Evolutionary conservation across 495 filamentous ascomycete species (phyloP), one percentile per base, ranked within the genome.

Genomic region (Trichoderma asperelloides): DNA sequence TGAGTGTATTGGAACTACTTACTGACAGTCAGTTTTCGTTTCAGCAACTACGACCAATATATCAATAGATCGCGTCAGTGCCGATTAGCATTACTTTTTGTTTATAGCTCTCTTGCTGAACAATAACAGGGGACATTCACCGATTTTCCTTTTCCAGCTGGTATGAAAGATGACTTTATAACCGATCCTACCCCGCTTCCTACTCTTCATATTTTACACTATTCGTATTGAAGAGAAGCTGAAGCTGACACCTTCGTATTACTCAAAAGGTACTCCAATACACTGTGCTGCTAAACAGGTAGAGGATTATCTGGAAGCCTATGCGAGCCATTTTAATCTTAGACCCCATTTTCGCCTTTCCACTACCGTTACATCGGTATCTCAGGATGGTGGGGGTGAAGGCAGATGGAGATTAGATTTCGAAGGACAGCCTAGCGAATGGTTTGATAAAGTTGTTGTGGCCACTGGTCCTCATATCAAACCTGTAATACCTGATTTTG

Each of bases 71-170:
- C n/a, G 47, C 16, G 65, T 66, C 16, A 62, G 65, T 62, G n/a
- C 11, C 13, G 13, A 21, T 18, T 21, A 41, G 13, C 7, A 3
- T 11, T 66, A 18, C 25, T 23, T 7, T 28, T 2, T 21, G 13
- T 62, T 16, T 39, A 11, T 25, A 40, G 45, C 1, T 3, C 16
- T 49, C 3, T 49, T 49, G 16, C 41, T 65, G 40, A 65, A 1
- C 12, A 9, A 47, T 28, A 18, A 40, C 25, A 68, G 67, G 62
- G 43, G 1, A 39, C 43, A 16, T 64, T 70, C 65, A 69, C 71
- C 18, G 74, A 75, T 62, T 76, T 71, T 62, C 74, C 74, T 5
- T 72, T 75, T 41, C 74, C 75, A 65, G 70, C 72, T 33, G 69
- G 74, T 73, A 69, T 16, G 33, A 11, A n/a, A 21, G 5, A 3